phyloP scores from a whole-genome alignment of 2,329 filamentous ascomycete genomes.

The Fusarium scirpi region DNA sequence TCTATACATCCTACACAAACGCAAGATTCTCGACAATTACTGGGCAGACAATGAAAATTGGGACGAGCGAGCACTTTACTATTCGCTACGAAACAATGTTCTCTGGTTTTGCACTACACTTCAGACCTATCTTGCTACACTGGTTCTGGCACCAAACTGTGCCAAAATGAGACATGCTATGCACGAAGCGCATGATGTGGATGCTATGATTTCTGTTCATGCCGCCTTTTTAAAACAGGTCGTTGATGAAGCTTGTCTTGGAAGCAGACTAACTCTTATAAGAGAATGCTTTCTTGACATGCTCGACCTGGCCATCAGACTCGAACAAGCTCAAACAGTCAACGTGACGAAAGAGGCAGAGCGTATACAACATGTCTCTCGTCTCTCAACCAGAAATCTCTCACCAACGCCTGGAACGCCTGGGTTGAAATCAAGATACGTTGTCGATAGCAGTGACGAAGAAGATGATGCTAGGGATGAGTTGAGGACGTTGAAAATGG shows the following conservation, averaged over 20 bases:
- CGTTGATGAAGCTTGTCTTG: conserved; percentile 76
- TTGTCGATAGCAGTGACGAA: conserved; percentile 40
- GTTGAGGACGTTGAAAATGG: conserved; percentile 21
- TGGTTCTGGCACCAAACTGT: conserved; percentile 74
- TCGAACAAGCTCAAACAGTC: conserved; percentile 69
- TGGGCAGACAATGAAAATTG: conserved; percentile 53
- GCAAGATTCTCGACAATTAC: conserved; percentile 59
- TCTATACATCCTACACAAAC: conserved; percentile 72
- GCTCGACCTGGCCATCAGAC: conserved; percentile 78
- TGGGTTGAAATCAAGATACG: conserved; percentile 45
- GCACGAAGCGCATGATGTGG: conserved; percentile 74
- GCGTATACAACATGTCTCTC: conserved; percentile 52
- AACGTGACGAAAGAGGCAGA: conserved; percentile 53
- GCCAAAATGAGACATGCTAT: conserved; percentile 69
- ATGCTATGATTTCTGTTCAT: conserved; percentile 82
- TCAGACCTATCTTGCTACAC: conserved; percentile 79
- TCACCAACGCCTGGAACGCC: conserved; percentile 36
- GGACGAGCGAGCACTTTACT: conserved; percentile 64
- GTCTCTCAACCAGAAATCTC: conserved; percentile 35
- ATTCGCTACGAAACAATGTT: conserved; percentile 74
- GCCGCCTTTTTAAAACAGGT: conserved; percentile 71
- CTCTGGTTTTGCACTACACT: conserved; percentile 83
- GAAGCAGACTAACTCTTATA: conserved; percentile 75
- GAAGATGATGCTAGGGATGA: conserved; percentile 48
- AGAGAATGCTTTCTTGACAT: conserved; percentile 78